phyloP scores from a whole-genome alignment of 2,329 filamentous ascomycete species.

The Penicillium sp. region DNA sequence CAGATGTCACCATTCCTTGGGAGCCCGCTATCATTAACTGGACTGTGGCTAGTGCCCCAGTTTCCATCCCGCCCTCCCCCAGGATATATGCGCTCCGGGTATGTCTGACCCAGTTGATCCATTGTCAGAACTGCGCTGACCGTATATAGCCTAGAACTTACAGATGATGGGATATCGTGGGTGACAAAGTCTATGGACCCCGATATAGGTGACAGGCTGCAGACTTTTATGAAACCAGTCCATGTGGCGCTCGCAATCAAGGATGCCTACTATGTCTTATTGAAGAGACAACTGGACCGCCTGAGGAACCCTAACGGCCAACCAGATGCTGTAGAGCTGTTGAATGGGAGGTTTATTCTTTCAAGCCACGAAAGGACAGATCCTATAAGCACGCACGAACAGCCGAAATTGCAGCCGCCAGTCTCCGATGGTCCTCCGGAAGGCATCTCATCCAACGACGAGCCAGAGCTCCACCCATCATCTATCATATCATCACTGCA shows the following conservation, averaged over 20 bases:
- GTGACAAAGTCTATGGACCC: conserved; percentile 31
- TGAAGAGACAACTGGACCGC: conserved; percentile 32
- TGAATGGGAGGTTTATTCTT: conserved; percentile 14
- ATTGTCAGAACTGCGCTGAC: conserved; percentile 12
- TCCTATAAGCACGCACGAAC: conserved; percentile 22
- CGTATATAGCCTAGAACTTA: conserved; percentile 32
- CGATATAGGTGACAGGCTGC: conserved; percentile 36
- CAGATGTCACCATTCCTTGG: conserved; percentile 53
- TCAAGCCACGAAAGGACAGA: conserved; percentile 20
- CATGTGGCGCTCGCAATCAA: conserved; percentile 37
- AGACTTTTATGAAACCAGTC: conserved; percentile 35
- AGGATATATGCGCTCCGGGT: conserved; percentile 65
- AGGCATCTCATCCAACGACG: conserved; percentile 17
- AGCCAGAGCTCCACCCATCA: conserved; percentile 29
- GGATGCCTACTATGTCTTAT: conserved; percentile 38
- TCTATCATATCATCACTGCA: conserved; percentile 37
- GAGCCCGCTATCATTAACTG: conserved; percentile 53
- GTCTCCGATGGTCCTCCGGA: conserved; percentile 18
- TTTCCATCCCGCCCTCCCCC: conserved; percentile 65
- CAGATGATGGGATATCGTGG: conserved; percentile 31
- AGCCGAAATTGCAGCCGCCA: conserved; percentile 21
- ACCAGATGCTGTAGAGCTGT: conserved; percentile 17
- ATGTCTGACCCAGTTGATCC: conserved; percentile 27
- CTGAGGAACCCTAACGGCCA: conserved; percentile 23
- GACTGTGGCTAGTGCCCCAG: conserved; percentile 65